Base-by-base conservation (phyloP, 257 asterid species). In the Rubia yunnanensis region DNA sequence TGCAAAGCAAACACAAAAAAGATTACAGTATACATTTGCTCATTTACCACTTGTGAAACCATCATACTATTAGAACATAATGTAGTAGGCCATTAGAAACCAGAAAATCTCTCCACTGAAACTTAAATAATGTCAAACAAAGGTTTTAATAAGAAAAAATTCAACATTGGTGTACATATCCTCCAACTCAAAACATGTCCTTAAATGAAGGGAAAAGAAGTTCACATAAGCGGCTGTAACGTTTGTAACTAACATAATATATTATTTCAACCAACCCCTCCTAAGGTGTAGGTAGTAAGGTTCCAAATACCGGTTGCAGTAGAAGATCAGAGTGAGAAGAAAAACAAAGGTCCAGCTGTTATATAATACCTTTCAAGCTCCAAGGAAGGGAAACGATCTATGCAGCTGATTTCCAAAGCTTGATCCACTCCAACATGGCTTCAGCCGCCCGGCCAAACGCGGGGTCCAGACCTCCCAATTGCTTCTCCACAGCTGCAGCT, bases 381-480 rank as follows among this genome's bases (percentile, higher is more conserved):
- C 60, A 64, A 60, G 24, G 53, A 31, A 26, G 10, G 20, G 22
- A n/a, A 44, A 18, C 17, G 36, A 76, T 73, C 57, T 70, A 66
- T 64, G 70, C 77, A 4, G 80, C 87, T 10, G 70, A 65, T 70
- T 87, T 92, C 95, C 98, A 88, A 6, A 92, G 82, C 85, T 85
- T 79, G 65, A 82, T 58, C 98, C 96, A 88, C 77, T 86, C 96
- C 39, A 81, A 73, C 96, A 89, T 92, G 52, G 75, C 61, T 28
- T 78, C 95, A 1, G 91, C 95, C 7, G 95, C 96, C 32, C 81
- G 81, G 61, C 77, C 81, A 73, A 92, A 92, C 68, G 77, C 74
- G 0, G 95, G 85, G 67, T 80, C 79, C 10, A 41, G 10, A 0
- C 72, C 65, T 28, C 95, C 95, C 79, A 88, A 65, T 23, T 60